phyloP scores from a whole-genome alignment of 495 filamentous ascomycete genomes.

The Aspergillus haitiensis region DNA sequence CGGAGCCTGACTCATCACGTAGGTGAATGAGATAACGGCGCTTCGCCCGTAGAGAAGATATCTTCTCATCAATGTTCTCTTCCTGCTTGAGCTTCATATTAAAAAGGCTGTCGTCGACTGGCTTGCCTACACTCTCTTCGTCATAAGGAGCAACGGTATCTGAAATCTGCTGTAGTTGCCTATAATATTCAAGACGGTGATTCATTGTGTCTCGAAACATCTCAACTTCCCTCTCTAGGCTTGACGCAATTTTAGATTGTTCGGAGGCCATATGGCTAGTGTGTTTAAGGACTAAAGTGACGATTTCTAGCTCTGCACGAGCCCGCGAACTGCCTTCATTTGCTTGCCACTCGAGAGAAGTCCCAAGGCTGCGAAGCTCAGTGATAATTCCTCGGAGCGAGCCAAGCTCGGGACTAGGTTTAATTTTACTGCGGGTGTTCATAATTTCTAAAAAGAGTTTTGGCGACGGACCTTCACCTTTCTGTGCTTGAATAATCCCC shows the following conservation, averaged over 20 bases:
- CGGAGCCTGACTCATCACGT: constrained; percentile 55
- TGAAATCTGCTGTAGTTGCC: constrained; percentile 83
- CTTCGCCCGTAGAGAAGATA: constrained; percentile 65
- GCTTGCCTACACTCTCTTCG: constrained; percentile 50
- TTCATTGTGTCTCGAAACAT: constrained; percentile 78
- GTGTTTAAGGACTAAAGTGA: constrained; percentile 53
- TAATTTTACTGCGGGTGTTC: constrained; percentile 52
- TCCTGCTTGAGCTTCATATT: constrained; percentile 45
- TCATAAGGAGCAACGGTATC: constrained; percentile 78
- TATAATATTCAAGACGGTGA: constrained; percentile 79
- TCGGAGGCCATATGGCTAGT: constrained; percentile 60
- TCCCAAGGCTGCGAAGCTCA: constrained; percentile 63
- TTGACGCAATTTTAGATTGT: constrained; percentile 62
- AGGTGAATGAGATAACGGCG: constrained; percentile 68
- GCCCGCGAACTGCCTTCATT: constrained; percentile 64
- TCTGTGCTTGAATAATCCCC: constrained; percentile 56
- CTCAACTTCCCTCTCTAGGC: constrained; percentile 71
- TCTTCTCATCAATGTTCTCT: constrained; percentile 47
- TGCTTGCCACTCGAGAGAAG: constrained; percentile 60
- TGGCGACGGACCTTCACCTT: constrained; percentile 70
- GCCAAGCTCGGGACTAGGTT: constrained; percentile 53
- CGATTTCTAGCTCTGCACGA: constrained; percentile 61
- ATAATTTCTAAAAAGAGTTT: constrained; percentile 64
- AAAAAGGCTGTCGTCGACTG: constrained; percentile 43
- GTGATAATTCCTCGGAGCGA: constrained; percentile 70